Percentiles rank a stretch among this genome's conserved stretches.
phyloP scores from a whole-genome alignment of 2,329 filamentous ascomycete genomes.

The Pseudogymnoascus sp. region DNA sequence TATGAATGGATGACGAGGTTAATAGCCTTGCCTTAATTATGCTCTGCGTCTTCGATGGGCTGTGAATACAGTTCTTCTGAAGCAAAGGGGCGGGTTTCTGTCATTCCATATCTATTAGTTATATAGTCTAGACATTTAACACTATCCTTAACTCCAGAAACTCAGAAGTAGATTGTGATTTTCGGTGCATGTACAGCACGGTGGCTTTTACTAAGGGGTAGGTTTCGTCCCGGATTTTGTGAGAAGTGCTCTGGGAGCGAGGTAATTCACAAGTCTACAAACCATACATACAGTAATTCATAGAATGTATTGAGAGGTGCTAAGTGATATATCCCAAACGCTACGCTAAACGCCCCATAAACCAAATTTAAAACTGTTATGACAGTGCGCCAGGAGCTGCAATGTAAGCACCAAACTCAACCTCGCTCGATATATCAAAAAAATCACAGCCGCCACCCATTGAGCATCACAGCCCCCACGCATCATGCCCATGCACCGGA shows the following conservation, averaged over 20 bases:
- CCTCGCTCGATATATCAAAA: neutral
- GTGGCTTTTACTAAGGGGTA: neutral
- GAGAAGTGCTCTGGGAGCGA: neutral
- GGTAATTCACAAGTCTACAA: neutral
- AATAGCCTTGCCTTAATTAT: slow-evolving; percentile 3
- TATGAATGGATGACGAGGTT: slow-evolving; percentile 4
- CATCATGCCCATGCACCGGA: slow-evolving; percentile 53
- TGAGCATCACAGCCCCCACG: neutral
- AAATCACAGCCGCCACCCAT: neutral
- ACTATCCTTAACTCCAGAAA: neutral
- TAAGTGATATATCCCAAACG: neutral
- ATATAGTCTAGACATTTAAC: neutral
- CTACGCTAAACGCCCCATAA: neutral
- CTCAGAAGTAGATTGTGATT: neutral
- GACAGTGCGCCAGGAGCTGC: neutral
- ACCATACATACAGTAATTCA: neutral
- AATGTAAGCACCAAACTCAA: neutral
- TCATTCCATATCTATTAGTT: neutral
- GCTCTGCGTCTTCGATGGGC: neutral
- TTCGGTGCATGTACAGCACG: neutral
- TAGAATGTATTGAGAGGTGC: neutral
- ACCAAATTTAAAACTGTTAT: neutral
- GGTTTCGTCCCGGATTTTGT: neutral
- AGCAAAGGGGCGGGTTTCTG: neutral
- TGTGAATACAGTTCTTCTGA: neutral